Evolutionary conservation across 768 basidiomycete genomes (phyloP), one percentile per base, ranked within the genome.

Genomic region (Leccinum longicurvipes): DNA sequence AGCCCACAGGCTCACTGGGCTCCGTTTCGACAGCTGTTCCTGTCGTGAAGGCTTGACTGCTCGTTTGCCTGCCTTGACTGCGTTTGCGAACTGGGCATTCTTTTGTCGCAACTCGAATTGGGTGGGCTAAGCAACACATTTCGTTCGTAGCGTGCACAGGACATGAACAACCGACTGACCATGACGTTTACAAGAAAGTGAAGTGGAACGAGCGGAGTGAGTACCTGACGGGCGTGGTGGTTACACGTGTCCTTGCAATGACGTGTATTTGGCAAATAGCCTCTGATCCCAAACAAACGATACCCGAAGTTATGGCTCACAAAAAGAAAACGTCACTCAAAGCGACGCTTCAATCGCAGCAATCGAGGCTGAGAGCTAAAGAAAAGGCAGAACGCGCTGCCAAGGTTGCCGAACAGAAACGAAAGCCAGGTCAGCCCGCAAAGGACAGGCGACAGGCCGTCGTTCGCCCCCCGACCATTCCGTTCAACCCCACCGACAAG

Each of bases 51-150:
- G 77, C 60, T 87, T 86, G 57, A 82, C 79, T 2, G 87, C 82
- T 47, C 89, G 88, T 78, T 90, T 92, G 63, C 91, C 91, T 34
- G 81, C 72, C 60, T 82, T 83, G 59, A 82, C 85, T 58, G 85
- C 83, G 57, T 79, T 82, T 39, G 86, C 87, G 73, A 93, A 93
- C 73, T 91, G 86, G 55, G 79, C 80, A 71, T 92, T 93, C 71
- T 83, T 82, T 66, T 84, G 82, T 63, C 88, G 85, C 73, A 91
- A 79, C 65, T 92, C 90, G 69, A 89, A 91, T 77, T 88, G 82
- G 53, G 86, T 89, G 51, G 89, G 89, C 88, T 91, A 64, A 5
- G 47, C 39, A 3, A 23, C 29, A 0, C n/a, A n/a, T n/a, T 19
- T 51, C 14, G 3, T 34, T 17, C 34, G n/a, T n/a, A 36, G 9